Base-by-base conservation (phyloP, 2,329 filamentous ascomycete species). In the Raffaelea albimanens region DNA sequence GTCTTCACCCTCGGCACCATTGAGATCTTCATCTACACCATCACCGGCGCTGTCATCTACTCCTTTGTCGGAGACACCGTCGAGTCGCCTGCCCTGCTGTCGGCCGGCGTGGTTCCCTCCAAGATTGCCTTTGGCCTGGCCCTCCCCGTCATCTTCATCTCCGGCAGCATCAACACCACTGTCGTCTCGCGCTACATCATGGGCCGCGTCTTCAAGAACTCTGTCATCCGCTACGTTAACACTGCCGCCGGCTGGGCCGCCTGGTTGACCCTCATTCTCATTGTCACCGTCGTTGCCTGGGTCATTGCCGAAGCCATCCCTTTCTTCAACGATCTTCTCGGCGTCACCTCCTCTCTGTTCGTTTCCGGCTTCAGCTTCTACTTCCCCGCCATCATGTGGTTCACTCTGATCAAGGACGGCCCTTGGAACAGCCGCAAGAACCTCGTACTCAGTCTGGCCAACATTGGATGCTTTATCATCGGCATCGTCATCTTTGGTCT, bases 221-320 rank as follows among this genome's bases (percentile, higher is more conserved):
- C 64, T 2, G 57, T 72, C 48, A 63, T 63, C 47, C 66, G 66
- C 46, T 72, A 63, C 58, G 65, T 73, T 62, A 73, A 73, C 62
- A 73, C 70, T 5, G 59, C 61, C 42, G 68, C 60, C 62, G 70
- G 70, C 2, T 73, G 70, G 70, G 55, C 61, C 21, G 67, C 63
- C 3, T 63, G 85, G 85, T 58, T 81, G 14, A 65, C 50, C 3
- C 76, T 88, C 11, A 73, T 80, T 23, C 62, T 71, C 1, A 54
- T 61, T 43, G 61, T 83, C 40, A 88, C 83, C 67, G 45, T 83
- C 11, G 46, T 84, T 13, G 80, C 80, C 4, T 89, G 80, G 73
- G 61, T 88, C 54, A 80, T 89, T 53, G 83, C 84, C 14, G 78
- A 84, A 58, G 76, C 81, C 1, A 83, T 89, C 40, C 85, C 85